These are phyloP conservation scores for Aristolochia fimbriata DNA, from an alignment of 164 flowering plant genomes.

Conservation along the genomic window DNA sequence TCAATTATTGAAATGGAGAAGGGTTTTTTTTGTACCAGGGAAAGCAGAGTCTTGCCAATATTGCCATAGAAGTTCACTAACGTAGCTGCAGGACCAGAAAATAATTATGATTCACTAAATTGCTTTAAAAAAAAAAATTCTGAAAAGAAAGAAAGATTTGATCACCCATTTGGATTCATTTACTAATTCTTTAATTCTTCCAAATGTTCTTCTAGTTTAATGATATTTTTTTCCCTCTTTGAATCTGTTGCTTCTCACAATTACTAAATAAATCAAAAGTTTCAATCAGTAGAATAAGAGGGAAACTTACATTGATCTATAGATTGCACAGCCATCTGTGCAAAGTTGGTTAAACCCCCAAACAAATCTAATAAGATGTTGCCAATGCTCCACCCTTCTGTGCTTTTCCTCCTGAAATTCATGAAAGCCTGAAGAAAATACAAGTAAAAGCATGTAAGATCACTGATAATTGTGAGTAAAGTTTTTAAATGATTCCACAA, in stretches of 20 bases:
- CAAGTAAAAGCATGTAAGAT: too few relatives aligned
- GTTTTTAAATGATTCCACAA: too few relatives aligned
- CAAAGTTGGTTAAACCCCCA: conserved; percentile 72
- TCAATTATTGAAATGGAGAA: neutral
- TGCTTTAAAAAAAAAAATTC: neutral
- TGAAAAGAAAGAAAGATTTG: conserved; percentile 8
- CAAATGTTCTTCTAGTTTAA: too few relatives aligned
- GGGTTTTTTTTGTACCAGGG: conserved; percentile 51
- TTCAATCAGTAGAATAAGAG: neutral
- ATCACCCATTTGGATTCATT: too few relatives aligned
- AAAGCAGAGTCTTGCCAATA: conserved; percentile 74
- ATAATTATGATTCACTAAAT: too few relatives aligned
- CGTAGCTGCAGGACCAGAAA: conserved; percentile 31
- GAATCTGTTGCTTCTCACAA: too few relatives aligned
- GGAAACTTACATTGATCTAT: conserved; percentile 71
- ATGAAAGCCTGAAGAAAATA: conserved; percentile 44
- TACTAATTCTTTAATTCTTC: too few relatives aligned
- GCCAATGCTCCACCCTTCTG: conserved; percentile 94
- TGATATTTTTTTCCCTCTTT: too few relatives aligned
- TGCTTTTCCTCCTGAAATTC: conserved; percentile 83
- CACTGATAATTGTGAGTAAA: too few relatives aligned
- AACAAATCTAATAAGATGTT: conserved; percentile 72
- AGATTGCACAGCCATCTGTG: conserved; percentile 86
- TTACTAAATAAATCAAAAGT: neutral
- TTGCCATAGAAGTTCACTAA: conserved; percentile 87